Evolutionary conservation across 176 grass and related monocot species (phyloP).

Genomic region (Cenchrus americanus): DNA sequence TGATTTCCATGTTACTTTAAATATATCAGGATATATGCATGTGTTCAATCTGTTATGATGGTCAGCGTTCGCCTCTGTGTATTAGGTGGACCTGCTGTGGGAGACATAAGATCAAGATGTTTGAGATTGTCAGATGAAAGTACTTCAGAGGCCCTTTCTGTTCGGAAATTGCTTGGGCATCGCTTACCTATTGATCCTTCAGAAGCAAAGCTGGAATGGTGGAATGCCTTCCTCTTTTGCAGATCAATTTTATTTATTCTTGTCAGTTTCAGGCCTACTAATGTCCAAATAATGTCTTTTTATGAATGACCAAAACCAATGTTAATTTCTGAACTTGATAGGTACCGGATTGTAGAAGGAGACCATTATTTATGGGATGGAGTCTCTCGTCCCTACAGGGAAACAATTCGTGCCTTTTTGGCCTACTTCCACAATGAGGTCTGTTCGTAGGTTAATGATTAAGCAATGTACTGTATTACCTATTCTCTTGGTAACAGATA

Average conservation of each 20-base stretch:
- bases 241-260: conserved; percentile 20
- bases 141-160: conserved; percentile 89
- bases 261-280: neutral
- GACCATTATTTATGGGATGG: conserved; percentile 91
- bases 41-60: conserved; percentile 30
- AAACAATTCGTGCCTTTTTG: conserved; percentile 93
- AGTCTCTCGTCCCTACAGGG: conserved; percentile 89
- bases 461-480: neutral
- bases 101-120: conserved; percentile 97
- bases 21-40: neutral
- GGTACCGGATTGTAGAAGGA: conserved; percentile 93
- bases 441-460: neutral
- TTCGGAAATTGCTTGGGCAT: conserved; percentile 84
- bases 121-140: conserved; percentile 97
- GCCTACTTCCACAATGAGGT: conserved; percentile 96
- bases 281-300: conserved; percentile 12
- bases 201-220: conserved; percentile 91
- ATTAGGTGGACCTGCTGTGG: conserved; percentile 90
- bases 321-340: conserved; percentile 47
- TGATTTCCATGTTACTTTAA: neutral
- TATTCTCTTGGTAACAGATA: conserved; percentile 22
- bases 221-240: conserved; percentile 9
- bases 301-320: conserved; percentile 38
- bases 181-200: conserved; percentile 83
- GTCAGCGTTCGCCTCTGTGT: conserved; percentile 22